phyloP scores from a whole-genome alignment of 495 filamentous ascomycete species.

The Usnea hakonensis region DNA sequence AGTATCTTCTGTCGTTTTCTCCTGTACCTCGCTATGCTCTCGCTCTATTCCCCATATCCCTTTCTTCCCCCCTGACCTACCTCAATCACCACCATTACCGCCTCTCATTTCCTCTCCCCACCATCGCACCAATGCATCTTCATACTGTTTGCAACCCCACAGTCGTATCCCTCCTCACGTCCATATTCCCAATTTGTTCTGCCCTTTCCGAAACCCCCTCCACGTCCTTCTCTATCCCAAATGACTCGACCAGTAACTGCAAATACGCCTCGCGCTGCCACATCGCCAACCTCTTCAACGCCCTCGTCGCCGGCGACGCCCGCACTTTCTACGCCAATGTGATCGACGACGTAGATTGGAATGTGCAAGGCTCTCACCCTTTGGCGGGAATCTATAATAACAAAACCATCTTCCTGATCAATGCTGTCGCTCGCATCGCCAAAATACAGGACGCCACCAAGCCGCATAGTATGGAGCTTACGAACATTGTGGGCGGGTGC shows the following conservation, averaged over 20 bases:
- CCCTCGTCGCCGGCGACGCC: not conserved
- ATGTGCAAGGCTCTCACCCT: constrained; percentile 1
- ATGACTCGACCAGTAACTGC: not conserved
- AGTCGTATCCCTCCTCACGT: no score
- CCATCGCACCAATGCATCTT: no score
- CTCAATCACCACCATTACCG: no score
- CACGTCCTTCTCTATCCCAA: no score
- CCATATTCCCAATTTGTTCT: no score
- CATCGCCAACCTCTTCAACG: not conserved
- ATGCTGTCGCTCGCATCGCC: not conserved
- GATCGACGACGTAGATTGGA: constrained; percentile 2
- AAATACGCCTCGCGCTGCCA: not conserved
- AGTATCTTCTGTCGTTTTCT: no score
- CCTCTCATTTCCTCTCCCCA: no score
- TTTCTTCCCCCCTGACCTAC: no score
- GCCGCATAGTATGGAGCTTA: not conserved
- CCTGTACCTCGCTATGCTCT: no score
- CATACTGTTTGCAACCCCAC: no score
- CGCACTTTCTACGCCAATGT: constrained; percentile 1
- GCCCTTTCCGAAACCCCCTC: no score
- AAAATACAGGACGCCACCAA: not conserved
- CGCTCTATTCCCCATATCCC: no score
- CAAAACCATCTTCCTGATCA: constrained; percentile 5
- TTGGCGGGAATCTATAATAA: constrained; percentile 1
- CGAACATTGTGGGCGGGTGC: constrained; percentile 3